A percentile compares a stretch with the other conserved stretches of the same genome.
phyloP scores from a whole-genome alignment of 257 asterid species.

The Mitragyna speciosa region DNA sequence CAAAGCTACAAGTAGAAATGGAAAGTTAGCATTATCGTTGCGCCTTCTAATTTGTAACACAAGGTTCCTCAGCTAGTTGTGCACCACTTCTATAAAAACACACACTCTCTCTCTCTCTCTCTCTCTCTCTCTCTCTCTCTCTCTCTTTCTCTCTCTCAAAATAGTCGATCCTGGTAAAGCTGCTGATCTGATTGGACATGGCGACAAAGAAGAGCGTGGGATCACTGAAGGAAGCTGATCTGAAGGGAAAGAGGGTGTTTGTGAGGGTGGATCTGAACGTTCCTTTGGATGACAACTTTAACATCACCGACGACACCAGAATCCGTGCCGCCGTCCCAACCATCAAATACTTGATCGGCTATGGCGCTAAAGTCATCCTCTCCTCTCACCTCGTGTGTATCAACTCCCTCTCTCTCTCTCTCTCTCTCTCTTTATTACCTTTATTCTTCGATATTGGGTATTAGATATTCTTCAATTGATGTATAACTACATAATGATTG shows the following conservation, averaged over 20 bases:
- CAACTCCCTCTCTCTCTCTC: background rate
- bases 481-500: too few species aligned
- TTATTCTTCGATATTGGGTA: background rate
- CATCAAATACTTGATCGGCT: constrained; percentile 56
- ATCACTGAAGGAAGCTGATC: constrained; percentile 73
- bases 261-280: constrained; percentile 90
- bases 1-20: too few species aligned
- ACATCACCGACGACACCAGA: constrained; percentile 86
- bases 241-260: constrained; percentile 76
- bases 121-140: too few species aligned
- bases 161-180: too few species aligned
- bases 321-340: constrained; percentile 84
- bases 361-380: constrained; percentile 70
- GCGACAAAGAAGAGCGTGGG: constrained; percentile 90
- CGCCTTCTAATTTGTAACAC: background rate
- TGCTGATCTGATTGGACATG: constrained; percentile 32
- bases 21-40: too few species aligned
- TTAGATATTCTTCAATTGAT: too few species aligned
- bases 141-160: too few species aligned
- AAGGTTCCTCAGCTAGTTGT: too few species aligned
- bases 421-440: too few species aligned
- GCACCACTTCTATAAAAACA: too few species aligned
- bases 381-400: constrained; percentile 74
- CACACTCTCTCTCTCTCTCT: too few species aligned
- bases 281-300: constrained; percentile 74